Percentiles rank a stretch among this genome's conserved stretches.
Conservation (phyloP, 2,329 filamentous ascomycete genomes). For the Tolypocladium cylindrosporum region DNA sequence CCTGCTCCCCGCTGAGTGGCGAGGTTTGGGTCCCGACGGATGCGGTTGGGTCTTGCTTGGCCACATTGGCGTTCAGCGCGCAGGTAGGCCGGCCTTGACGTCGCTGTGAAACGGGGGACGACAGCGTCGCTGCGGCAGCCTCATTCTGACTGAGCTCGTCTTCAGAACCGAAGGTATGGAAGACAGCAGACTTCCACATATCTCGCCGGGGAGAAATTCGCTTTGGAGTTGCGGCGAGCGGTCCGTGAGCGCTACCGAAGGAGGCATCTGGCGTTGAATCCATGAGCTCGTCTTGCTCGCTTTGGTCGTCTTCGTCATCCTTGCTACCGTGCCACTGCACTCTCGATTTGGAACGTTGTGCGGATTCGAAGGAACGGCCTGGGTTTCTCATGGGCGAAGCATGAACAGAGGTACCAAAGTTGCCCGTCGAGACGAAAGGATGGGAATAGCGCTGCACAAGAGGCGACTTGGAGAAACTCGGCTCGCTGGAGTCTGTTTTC, state of each 20-base stretch:
- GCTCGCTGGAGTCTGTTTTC: constrained; percentile 6
- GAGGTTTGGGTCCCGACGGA: constrained; percentile 1
- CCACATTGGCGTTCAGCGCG: neutral
- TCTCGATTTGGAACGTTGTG: neutral
- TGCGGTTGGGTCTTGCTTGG: neutral
- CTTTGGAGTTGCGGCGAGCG: constrained; percentile 5
- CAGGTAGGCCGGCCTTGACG: neutral
- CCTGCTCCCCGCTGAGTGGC: neutral
- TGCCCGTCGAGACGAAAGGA: neutral
- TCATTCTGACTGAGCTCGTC: constrained; percentile 6
- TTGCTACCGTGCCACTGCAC: neutral
- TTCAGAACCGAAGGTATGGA: constrained; percentile 5
- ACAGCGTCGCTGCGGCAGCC: constrained; percentile 13
- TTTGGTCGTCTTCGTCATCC: neutral
- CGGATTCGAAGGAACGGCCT: neutral
- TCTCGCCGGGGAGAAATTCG: constrained; percentile 6
- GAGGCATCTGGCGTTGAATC: constrained; percentile 1
- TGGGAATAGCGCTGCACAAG: neutral
- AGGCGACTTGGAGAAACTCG: neutral
- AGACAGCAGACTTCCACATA: neutral
- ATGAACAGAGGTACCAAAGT: neutral
- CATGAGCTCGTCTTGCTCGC: constrained; percentile 9
- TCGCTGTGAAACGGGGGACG: constrained; percentile 16
- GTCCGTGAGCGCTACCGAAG: neutral
- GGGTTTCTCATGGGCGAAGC: neutral